Base-by-base conservation (phyloP, 495 filamentous ascomycete species). In the Cryomyces minteri region DNA sequence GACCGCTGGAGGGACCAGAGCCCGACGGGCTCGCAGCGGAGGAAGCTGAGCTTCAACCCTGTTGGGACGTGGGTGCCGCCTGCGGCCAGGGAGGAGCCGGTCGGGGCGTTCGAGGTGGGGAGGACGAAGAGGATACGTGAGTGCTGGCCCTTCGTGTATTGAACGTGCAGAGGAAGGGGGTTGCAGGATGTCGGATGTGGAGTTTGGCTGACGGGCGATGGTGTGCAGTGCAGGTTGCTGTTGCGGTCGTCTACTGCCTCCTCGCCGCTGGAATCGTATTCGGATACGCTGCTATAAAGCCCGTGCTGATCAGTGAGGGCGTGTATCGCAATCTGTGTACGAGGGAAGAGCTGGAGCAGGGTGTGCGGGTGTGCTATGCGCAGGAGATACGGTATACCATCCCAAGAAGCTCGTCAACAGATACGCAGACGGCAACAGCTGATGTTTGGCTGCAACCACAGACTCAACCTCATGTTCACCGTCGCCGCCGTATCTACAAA, bases 261-360 rank as follows among this genome's bases (percentile, higher is more conserved):
- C 69, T 92, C 36, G 72, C 82, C 1, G 81, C 84, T 7, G 84
- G 84, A 7, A 60, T 84, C 37, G 78, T 92, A 14, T 92, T 92
- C 56, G 80, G 80, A 28, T 92, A 83, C 60, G 84, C 84, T 32
- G 84, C 84, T 33, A 61, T 92, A 45, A 92, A 92, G 55, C 83
- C 84, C 1, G 76, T 88, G 4, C 63, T 92, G 44, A 80, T 88
- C 44, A 57, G 65, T 43, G 81, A 88, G 60, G 77, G 76, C 0
- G 82, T 86, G 18, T 92, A 88, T 54, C 61, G 64, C 39, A 64
- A 82, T 33, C 56, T 63, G 2, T 92, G 84, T 53, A 66, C 65
- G 0, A 48, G 59, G 4, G 62, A 75, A 30, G 73, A 83, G 51
- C 50, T 80, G 30, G 67, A 77, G 34, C 60, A 70, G 5, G 66